Evolutionary conservation across 345 rosid genomes (phyloP).

Genomic region (Corchorus capsularis): DNA sequence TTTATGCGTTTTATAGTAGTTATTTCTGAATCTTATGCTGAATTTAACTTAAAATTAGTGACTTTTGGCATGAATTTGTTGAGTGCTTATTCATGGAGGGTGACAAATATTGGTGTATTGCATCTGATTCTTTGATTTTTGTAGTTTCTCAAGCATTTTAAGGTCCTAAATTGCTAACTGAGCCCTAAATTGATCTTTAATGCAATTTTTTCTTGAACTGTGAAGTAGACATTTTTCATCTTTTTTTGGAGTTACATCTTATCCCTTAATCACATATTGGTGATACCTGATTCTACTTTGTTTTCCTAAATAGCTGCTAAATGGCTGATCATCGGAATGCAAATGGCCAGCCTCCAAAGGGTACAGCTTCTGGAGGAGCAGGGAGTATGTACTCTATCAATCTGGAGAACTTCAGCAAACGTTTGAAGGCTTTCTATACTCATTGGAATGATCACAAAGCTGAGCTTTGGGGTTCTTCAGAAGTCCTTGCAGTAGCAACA

Average conservation of each 20-base stretch:
- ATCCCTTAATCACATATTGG: neutral
- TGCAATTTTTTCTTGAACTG: neutral
- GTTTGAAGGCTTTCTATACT: constrained; percentile 62
- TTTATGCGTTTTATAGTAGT: neutral
- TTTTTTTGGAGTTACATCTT: neutral
- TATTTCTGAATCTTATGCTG: neutral
- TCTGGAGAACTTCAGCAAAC: constrained; percentile 54
- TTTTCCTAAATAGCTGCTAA: constrained; percentile 14
- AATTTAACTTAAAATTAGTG: neutral
- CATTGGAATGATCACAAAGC: constrained; percentile 63
- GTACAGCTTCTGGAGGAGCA: constrained; percentile 35
- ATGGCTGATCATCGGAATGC: constrained; percentile 76
- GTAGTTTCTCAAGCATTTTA: neutral
- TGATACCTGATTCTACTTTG: neutral
- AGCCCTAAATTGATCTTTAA: neutral
- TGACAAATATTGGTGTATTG: neutral
- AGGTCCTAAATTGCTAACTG: neutral
- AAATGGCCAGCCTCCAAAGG: constrained; percentile 46
- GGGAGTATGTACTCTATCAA: constrained; percentile 56
- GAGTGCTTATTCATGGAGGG: neutral
- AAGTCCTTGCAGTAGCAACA: constrained; percentile 70
- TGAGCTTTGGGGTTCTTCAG: constrained; percentile 72
- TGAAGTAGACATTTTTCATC: neutral
- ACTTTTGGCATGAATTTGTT: neutral
- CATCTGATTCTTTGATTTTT: neutral